Evolutionary conservation across 2,329 filamentous ascomycete genomes (phyloP), one percentile per base, ranked within the genome.

Genomic region (Pseudohalonectria lignicola): DNA sequence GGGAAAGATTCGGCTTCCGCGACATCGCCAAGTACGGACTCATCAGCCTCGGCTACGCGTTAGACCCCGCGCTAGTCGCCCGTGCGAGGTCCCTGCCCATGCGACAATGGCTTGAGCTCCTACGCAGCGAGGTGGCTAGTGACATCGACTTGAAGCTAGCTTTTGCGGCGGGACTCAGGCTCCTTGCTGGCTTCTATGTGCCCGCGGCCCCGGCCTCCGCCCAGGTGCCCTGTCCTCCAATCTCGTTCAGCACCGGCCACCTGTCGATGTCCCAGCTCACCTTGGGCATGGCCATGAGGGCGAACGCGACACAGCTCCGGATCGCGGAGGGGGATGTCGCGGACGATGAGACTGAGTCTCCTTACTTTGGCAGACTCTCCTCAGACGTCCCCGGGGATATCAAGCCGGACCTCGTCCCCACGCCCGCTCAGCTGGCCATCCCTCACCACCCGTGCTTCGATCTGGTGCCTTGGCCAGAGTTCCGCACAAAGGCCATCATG

Each of bases 21-120:
- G 40, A 42, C 30, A 30, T 42, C 15, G 20, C 37, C 36, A 42
- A 42, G 30, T 42, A 37, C 30, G 37, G 40, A 16, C 40, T 42
- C 23, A 42, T 42, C 21, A 36, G 8, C 17, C 17, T 39, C 26
- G 40, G 40, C 8, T 39, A 37, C 18, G 15, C 36, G 3, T 26
- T 39, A 29, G 34, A 29, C 18, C 32, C 37, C 4, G 21, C 20
- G 36, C 34, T 38, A 13, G 36, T 37, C 19, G 19, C 33, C 25
- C 23, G 19, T 9, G 31, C 39, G 35, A 11, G 31, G 23, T 26
- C 28, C 6, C 35, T 34, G 34, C 35, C 39, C 35, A 18, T 41
- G 30, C 23, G 36, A 4, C 23, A 6, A 10, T 41, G 39, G 35
- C 31, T 37, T 5, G 20, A 31, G 19, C 31, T 34, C 17, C 26